Evolutionary conservation across 495 filamentous ascomycete genomes (phyloP), one percentile per base, ranked within the genome.

Genomic region (Trichoderma orchidacearum): DNA sequence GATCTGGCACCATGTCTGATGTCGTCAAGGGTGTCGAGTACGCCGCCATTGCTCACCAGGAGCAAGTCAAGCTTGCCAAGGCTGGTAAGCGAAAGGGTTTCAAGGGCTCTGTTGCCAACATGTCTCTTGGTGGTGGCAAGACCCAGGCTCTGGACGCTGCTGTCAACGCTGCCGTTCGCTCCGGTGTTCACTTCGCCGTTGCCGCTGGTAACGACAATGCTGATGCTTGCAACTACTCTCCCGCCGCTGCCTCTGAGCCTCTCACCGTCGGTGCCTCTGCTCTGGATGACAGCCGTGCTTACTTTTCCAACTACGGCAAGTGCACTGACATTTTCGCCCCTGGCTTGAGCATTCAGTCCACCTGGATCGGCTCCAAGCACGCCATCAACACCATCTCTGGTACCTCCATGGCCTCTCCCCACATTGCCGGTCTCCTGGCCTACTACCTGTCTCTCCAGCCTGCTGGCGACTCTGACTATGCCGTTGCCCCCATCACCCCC

Each of bases 301-400:
- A 97, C 82, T 99, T 99, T 85, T 97, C 94, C 82, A 99, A 99
- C 85, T 97, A 84, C 73, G 94, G 94, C 70, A 92, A 90, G 81
- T 99, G 94, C 80, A 95, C 92, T 68, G 90, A 97, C 70, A 96
- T 99, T 78, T 99, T 99, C 68, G 94, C 90, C 56, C 94, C 94
- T 54, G 94, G 94, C 63, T 79, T 97, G 51, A 96, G 90, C 84
- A 97, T 99, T 62, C 79, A 86, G 56, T 97, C 94, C 30, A 96
- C 93, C 71, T 99, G 94, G 94, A 93, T 90, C 64, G 94, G 94
- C 66, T 89, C 86, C 84, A 84, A 92, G 68, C 84, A 87, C 66
- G 90, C 91, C 62, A 78, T 84, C 74, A 99, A 99, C 81, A 95
- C 88, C 70, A 99, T 99, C 75, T 99, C 94, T 28, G 94, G 94